Evolutionary conservation across 371 early-diverging fungal species (phyloP), one percentile per base, ranked within the genome.

Genomic region (Mucor velutinosus): DNA sequence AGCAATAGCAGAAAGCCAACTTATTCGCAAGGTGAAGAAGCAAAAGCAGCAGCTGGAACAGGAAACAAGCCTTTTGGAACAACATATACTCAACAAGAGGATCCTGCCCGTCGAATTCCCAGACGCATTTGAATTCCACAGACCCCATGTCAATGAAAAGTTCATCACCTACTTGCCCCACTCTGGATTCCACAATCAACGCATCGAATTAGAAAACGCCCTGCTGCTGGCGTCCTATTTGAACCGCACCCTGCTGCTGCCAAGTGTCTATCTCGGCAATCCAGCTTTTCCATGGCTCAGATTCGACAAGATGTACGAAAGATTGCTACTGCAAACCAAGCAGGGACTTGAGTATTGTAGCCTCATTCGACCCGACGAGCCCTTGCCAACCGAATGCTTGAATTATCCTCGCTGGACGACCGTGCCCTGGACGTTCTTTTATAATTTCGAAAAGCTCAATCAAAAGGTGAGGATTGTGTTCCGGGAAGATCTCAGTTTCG

Each of bases 141-240:
- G 17, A 49, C 57, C 61, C 2, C 32, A 25, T 11, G 12, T 15
- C 7, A 32, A 65, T 10, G 81, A 83, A 70, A 81, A 79, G 39
- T 89, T 76, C 51, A 66, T 89, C 1, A 75, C 86, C 2, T 89
- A 86, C 72, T 65, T 89, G 23, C 89, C 89, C 15, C 89, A 89
- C 69, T 87, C 86, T 33, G 89, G 89, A 5, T 86, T 88, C 66
- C 86, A 87, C 62, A 88, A 87, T 60, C 89, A 89, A 66, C 79
- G 86, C 15, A 82, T 86, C 21, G 78, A 84, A 56, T 73, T 89
- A 7, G 86, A 87, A 56, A 89, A 89, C 62, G 88, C 86, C 0
- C 64, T 89, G 5, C 62, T 89, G 30, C 67, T 89, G 7, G 82
- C 89, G 11, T 69, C 74, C 19, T 86, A 86, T 61, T 69, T 86